Base-by-base conservation (phyloP, 2,329 filamentous ascomycete genomes). In the Bipolaris gigantea region DNA sequence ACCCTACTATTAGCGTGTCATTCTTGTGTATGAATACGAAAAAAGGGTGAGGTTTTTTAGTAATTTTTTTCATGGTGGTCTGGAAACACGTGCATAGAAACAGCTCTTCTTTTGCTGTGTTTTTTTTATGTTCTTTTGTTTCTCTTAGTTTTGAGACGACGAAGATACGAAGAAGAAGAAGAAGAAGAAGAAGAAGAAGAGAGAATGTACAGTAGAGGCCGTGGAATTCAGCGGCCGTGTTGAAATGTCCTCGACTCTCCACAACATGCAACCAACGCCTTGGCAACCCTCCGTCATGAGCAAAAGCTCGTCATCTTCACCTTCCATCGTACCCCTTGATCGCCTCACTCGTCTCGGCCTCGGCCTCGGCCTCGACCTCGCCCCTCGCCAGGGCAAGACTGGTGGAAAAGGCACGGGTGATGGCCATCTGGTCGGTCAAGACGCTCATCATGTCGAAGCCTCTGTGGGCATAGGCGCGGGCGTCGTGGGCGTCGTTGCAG, bases 361-460 rank as follows among this genome's bases (percentile, higher is more conserved):
- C n/a, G n/a, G n/a, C n/a, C n/a, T n/a, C n/a, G n/a, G n/a, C 59
- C 39, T 51, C 45, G 11, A 46, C 34, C 38, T 56, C 54, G 7
- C 66, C 72, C 46, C 65, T 75, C 15, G 75, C 75, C 18, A 67
- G 57, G 11, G 63, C 68, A 16, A 76, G 43, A 13, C 68, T 67
- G 43, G 69, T 57, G 15, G 71, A 62, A 53, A 81, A 76, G 44
- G 71, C 74, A 5, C 72, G 69, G 2, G 77, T 76, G 21, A 81
- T 67, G 5, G 73, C 78, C 16, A 76, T 70, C 64, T 79, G 76
- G 62, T 81, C 79, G 5, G 77, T 76, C 47, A 76, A 73, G 13
- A 71, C 62, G 42, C 77, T 76, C 45, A 82, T 75, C 78, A 84
- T 81, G 53, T 83, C 78, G 64, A 83, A 84, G 0, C 82, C 82